phyloP scores from a whole-genome alignment of 345 rosid species.

The Punica granatum region DNA sequence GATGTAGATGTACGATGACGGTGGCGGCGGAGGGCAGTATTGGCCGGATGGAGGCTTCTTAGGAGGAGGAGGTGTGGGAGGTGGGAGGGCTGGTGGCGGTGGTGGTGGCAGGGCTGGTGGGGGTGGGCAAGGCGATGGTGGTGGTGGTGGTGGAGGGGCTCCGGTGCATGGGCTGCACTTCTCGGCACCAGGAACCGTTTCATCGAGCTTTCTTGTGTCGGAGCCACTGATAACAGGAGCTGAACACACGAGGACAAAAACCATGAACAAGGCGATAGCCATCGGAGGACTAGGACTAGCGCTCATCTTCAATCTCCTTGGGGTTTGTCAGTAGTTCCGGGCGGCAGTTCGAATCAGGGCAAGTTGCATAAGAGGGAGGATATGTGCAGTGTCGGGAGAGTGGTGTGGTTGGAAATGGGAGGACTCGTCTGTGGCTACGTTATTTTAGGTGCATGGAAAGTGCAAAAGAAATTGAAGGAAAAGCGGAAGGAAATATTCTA shows the following conservation, averaged over 20 bases:
- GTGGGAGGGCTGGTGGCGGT: conserved; percentile 19
- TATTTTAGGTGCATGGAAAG: conserved; percentile 22
- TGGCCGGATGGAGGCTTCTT: conserved; percentile 33
- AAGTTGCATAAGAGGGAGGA: too few relatives aligned
- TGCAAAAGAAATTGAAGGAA: not conserved
- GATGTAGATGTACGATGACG: conserved; percentile 32
- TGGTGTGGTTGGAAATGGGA: not conserved
- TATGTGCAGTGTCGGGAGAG: not conserved
- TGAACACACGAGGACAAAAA: conserved; percentile 5
- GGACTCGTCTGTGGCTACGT: conserved; percentile 12
- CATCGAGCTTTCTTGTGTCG: conserved; percentile 22
- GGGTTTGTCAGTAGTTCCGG: too few relatives aligned
- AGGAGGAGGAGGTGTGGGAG: conserved; percentile 21
- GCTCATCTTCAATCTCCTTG: too few relatives aligned
- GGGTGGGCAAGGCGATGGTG: conserved; percentile 18
- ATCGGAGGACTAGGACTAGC: not conserved
- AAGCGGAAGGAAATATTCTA: not conserved
- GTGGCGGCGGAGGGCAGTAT: conserved; percentile 33
- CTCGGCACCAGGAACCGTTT: conserved; percentile 13
- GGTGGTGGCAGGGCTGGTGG: conserved; percentile 21
- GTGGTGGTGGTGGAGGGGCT: conserved; percentile 30
- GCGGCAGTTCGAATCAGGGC: too few relatives aligned
- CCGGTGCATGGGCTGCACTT: conserved; percentile 35
- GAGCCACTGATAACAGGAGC: conserved; percentile 9
- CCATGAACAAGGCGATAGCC: not conserved